Base-by-base conservation (phyloP, 441 rosid genomes). In the Gossypium gossypioides region DNA sequence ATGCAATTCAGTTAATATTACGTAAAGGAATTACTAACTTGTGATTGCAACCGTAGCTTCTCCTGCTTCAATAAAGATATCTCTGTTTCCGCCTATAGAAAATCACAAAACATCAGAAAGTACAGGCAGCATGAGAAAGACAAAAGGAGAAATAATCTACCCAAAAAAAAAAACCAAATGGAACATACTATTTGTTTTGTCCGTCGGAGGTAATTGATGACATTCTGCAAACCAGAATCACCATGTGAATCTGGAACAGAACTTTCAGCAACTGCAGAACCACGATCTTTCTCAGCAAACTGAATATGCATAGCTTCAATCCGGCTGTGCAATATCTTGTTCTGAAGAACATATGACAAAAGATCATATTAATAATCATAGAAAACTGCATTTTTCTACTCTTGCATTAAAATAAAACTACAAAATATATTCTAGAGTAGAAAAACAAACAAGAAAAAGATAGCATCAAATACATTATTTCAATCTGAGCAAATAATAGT, bases 251-350 rank as follows among this genome's bases (percentile, higher is more conserved):
- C 93, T 6, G 84, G 34, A 73, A 44, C 71, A 15, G 75, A 46
- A 74, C 75, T 78, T 62, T 78, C 81, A 71, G 87, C 81, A 72
- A 74, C 80, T 74, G 78, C 86, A 78, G 85, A 84, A 62, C 37
- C 74, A 67, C 87, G 84, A 75, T 88, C 94, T 77, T 80, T 93
- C 87, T 90, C 94, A 46, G 97, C 94, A 75, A 87, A 75, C 72
- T 88, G 91, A 78, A 91, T 89, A 80, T 93, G 97, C 85, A 89
- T 76, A 75, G 98, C 98, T 86, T 91, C 98, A 76, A 96, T 87
- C 74, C 89, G 86, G 77, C 85, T 84, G 68, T 89, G 99, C 78
- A 96, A 76, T 78, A 93, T 75, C 77, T 91, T 91, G 84, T 96
- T 96, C 99, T 96, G 88, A 78, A 76, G 50, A 67, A 81, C 22